Percentiles rank a stretch among this genome's conserved stretches.
Conservation (phyloP, 2,329 filamentous ascomycete genomes). For the Drechslerella stenobrocha region DNA sequence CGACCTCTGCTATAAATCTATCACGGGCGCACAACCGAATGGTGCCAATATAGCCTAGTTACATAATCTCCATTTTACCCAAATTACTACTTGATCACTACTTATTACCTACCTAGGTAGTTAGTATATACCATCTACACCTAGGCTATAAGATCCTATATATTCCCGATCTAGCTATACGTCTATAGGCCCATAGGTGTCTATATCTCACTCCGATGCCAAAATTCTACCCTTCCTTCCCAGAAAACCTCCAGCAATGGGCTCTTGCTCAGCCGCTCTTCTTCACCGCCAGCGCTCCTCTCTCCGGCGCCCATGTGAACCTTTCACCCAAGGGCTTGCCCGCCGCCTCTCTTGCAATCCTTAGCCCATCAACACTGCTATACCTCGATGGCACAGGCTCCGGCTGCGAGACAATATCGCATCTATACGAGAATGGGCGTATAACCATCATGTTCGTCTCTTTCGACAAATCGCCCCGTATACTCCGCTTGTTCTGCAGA, state of each 20-base stretch:
- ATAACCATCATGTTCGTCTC: constrained; percentile 75
- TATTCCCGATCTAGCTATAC: neutral
- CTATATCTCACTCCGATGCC: constrained; percentile 58
- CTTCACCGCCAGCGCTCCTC: constrained; percentile 73
- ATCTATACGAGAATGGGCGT: constrained; percentile 75
- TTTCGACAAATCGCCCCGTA: constrained; percentile 65
- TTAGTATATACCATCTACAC: too few relatives aligned
- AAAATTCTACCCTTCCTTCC: constrained; percentile 64
- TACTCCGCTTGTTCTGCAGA: constrained; percentile 67
- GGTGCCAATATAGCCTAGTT: neutral
- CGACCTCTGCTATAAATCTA: too few relatives aligned
- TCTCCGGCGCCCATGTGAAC: constrained; percentile 66
- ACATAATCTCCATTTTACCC: neutral
- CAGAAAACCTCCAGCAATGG: constrained; percentile 65
- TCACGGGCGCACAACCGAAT: neutral
- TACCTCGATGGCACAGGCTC: constrained; percentile 77
- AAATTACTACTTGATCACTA: too few relatives aligned
- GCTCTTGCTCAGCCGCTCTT: constrained; percentile 70
- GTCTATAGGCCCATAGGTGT: neutral
- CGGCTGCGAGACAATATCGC: constrained; percentile 74
- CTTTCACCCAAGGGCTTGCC: constrained; percentile 74
- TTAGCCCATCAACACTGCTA: constrained; percentile 55
- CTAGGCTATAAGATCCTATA: too few relatives aligned
- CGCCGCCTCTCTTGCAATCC: constrained; percentile 65
- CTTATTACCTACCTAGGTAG: too few relatives aligned